phyloP scores from a whole-genome alignment of 2,329 filamentous ascomycete species.

The Fusarium euwallaceae region DNA sequence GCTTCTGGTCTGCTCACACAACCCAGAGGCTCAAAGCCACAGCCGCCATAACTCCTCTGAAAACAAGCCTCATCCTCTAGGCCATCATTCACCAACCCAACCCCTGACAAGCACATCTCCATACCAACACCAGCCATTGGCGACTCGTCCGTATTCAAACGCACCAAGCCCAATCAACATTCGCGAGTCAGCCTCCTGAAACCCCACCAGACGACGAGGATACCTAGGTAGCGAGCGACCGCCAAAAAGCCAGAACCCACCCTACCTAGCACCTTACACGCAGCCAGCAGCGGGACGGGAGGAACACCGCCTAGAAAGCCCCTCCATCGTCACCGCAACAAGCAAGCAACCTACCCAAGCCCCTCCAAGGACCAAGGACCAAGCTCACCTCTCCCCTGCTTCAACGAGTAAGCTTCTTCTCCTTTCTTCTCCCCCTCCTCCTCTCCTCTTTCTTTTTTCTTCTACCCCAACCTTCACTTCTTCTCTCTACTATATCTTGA shows the following conservation, averaged over 20 bases:
- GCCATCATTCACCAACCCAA: slow-evolving; percentile 14
- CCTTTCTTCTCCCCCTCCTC: slow-evolving; percentile 23
- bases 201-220: slow-evolving; percentile 16
- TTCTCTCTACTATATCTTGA: slow-evolving; percentile 25
- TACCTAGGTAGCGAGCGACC: slow-evolving; percentile 18
- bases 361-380: slow-evolving; percentile 38
- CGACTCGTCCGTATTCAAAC: slow-evolving; percentile 17
- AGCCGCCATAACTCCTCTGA: slow-evolving; percentile 25
- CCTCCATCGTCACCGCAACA: slow-evolving; percentile 53
- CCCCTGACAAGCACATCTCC: slow-evolving; percentile 34
- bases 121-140: slow-evolving; percentile 28
- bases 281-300: background rate
- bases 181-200: background rate
- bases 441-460: slow-evolving; percentile 11
- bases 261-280: background rate
- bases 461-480: slow-evolving; percentile 17
- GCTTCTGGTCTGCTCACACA: background rate
- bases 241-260: slow-evolving; percentile 13
- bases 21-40: slow-evolving; percentile 20
- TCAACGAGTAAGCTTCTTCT: slow-evolving; percentile 41
- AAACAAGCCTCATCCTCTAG: slow-evolving; percentile 28
- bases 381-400: slow-evolving; percentile 42
- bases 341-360: slow-evolving; percentile 26
- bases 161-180: slow-evolving; percentile 10
- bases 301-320: slow-evolving; percentile 45